Evolutionary conservation across 768 basidiomycete genomes (phyloP), one percentile per base, ranked within the genome.

Genomic region (Tephrocybe rancida): DNA sequence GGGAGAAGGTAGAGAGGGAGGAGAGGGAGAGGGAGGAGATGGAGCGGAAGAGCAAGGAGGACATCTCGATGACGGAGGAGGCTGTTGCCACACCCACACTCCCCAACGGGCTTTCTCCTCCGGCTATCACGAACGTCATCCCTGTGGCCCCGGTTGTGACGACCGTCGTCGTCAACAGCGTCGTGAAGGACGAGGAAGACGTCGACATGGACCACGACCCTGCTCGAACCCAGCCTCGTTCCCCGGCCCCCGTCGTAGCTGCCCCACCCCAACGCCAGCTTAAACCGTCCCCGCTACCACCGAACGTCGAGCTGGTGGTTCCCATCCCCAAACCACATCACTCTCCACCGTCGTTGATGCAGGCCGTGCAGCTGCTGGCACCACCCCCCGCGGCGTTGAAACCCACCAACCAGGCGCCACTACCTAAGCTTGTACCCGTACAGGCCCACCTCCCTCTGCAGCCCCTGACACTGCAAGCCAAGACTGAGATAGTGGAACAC

Each of bases 1-100:
- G 13, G 42, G 22, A 35, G 11, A 29, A 9, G 21, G 11, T 48
- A 11, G 35, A 18, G 26, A 13, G 5, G 21, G 18, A 21, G 57
- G 77, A 80, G 35, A 45, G 34, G 43, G 43, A 52, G 26, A 68
- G 83, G 51, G 83, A 77, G 73, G 77, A 77, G 71, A 78, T 77
- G 65, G 73, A 77, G 58, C 69, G 74, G 57, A 76, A 80, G n/a
- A 5, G 58, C 73, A 57, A 58, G 52, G 54, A 42, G 9, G 55
- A 45, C 8, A 52, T 44, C 14, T 46, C 38, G 1, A 29, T 16
- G 59, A 32, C 30, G 30, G 30, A n/a, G n/a, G n/a, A n/a, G n/a
- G n/a, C n/a, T n/a, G n/a, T n/a, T n/a, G n/a, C n/a, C n/a, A n/a
- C n/a, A n/a, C n/a, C n/a, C n/a, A n/a, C n/a, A n/a, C n/a, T n/a